Evolutionary conservation across 257 asterid species (phyloP).

Genomic region (Nicotiana knightiana): DNA sequence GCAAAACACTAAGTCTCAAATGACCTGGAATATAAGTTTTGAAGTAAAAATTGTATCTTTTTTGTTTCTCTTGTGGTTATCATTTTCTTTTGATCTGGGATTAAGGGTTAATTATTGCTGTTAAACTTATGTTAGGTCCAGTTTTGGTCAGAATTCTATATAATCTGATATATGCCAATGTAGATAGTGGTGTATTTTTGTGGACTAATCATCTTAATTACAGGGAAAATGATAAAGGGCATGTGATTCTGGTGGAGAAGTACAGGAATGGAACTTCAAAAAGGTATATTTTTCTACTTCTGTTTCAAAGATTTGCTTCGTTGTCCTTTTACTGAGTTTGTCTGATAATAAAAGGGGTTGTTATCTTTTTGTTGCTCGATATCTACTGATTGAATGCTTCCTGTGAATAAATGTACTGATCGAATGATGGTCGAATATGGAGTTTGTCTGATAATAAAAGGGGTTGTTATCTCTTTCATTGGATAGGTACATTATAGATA

Average conservation of each 20-base stretch:
- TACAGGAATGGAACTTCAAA: slow-evolving; percentile 75
- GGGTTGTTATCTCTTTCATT: not conserved
- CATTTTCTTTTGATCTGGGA: not conserved
- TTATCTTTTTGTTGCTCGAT: not conserved
- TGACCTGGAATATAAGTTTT: not conserved
- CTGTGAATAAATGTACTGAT: not conserved
- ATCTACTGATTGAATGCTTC: not conserved
- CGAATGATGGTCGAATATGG: not conserved
- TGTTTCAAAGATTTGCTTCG: not conserved
- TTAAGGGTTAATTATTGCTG: not conserved
- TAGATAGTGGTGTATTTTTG: not conserved
- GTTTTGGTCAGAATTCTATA: not conserved
- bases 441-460: not conserved
- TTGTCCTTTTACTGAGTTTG: not conserved
- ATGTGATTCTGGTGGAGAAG: slow-evolving; percentile 59
- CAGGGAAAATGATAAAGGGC: slow-evolving; percentile 40
- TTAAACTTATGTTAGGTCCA: slow-evolving; percentile 19
- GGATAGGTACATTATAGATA: slow-evolving; percentile 60
- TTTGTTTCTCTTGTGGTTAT: not conserved
- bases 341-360: not conserved
- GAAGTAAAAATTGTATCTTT: not conserved
- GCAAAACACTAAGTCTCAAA: not conserved
- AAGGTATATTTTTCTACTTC: slow-evolving; percentile 31
- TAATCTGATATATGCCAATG: slow-evolving; percentile 14
- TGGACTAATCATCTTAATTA: not conserved